Percentiles rank a stretch among this genome's conserved stretches.
phyloP scores from a whole-genome alignment of 371 early-diverging fungal genomes.

The Rhizopus arrhizus region DNA sequence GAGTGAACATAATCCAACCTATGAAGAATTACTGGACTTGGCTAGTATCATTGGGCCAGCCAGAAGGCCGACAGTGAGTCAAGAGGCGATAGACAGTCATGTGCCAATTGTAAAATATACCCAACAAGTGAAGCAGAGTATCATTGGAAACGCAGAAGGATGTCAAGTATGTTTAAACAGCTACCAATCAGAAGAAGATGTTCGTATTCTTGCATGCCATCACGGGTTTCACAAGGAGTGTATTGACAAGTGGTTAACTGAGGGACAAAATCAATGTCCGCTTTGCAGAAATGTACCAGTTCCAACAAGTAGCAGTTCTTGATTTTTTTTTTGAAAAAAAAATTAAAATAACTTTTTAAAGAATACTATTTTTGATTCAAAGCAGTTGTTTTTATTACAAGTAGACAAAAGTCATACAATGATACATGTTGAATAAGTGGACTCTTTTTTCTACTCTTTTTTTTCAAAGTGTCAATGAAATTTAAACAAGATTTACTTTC shows the following conservation, averaged over 20 bases:
- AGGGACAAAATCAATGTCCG: constrained; percentile 34
- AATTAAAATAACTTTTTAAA: neutral
- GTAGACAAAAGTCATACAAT: no score
- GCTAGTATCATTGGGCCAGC: constrained; percentile 58
- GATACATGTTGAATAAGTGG: no score
- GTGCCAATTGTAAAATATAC: constrained; percentile 33
- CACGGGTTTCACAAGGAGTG: constrained; percentile 83
- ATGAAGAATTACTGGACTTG: constrained; percentile 54
- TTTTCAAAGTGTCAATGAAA: no score
- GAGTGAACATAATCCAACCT: constrained; percentile 27
- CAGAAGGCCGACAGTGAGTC: constrained; percentile 43
- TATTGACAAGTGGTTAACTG: constrained; percentile 74
- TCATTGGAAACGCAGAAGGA: constrained; percentile 26
- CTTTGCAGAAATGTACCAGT: constrained; percentile 29
- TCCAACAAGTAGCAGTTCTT: constrained; percentile 5
- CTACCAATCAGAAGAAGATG: constrained; percentile 61
- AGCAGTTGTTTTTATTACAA: no score
- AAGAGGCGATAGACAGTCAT: constrained; percentile 43
- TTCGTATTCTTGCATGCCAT: constrained; percentile 65
- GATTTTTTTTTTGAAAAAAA: neutral
- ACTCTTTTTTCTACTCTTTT: no score
- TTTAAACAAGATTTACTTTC: no score
- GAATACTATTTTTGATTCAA: neutral
- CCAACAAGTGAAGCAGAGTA: constrained; percentile 29
- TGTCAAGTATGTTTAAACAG: constrained; percentile 63